These are phyloP conservation scores for Polygonum aviculare DNA, from an alignment of 148 eudicot species.

Conservation along the genomic window DNA sequence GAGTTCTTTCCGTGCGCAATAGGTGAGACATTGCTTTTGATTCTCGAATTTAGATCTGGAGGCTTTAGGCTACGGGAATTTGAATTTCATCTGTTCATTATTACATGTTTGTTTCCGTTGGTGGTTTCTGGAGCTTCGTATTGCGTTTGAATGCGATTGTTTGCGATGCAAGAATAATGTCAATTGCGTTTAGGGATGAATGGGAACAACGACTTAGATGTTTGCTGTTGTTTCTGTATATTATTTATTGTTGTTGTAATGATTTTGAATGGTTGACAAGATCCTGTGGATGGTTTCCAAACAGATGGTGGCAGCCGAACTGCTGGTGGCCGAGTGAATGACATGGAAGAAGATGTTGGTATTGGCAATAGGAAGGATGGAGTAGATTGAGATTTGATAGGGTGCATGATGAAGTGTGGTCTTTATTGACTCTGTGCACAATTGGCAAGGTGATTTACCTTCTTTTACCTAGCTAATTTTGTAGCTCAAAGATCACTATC, in stretches of 20 bases:
- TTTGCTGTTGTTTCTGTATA: background rate
- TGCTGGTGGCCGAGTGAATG: background rate
- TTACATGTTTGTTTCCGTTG: background rate
- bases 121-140: background rate
- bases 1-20: background rate
- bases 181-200: background rate
- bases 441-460: background rate
- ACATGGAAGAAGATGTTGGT: background rate
- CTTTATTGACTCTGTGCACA: background rate
- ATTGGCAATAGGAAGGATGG: background rate
- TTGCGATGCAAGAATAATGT: background rate
- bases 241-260: background rate
- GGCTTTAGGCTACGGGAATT: background rate
- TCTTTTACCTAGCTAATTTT: background rate
- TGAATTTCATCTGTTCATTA: background rate
- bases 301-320: background rate
- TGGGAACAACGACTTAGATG: background rate
- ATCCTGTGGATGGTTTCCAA: background rate
- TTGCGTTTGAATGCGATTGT: background rate
- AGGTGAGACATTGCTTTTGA: background rate
- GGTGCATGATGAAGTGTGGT: constrained; percentile 1
- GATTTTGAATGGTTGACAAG: background rate
- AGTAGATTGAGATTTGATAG: background rate
- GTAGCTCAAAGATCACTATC: background rate
- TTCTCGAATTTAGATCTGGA: background rate